Evolutionary conservation across 306 rosid genomes (phyloP), one percentile per base, ranked within the genome.

Genomic region (Chamaecrista fasciculata): DNA sequence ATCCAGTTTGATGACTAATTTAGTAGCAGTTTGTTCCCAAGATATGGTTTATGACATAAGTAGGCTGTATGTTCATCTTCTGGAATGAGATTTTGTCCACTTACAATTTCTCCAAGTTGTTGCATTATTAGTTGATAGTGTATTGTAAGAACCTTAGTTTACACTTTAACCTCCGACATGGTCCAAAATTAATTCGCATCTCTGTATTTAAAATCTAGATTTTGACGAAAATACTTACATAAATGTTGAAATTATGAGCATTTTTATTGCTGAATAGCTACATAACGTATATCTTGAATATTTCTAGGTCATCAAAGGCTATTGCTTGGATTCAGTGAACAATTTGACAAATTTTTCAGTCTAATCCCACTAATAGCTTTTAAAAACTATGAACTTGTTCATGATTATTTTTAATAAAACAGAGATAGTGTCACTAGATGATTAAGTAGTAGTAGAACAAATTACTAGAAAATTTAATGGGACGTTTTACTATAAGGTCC

Each of bases 61-160:
- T 14, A 25, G 42, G 58, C 11, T 16, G 19, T 24, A 36, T 49
- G 7, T 51, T 46, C 10, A 39, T 60, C 50, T 65, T 65, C 26
- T 59, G 49, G 39, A 78, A 49, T 48, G 55, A 28, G 47, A 6
- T 57, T n/a, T n/a, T 57, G 63, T n/a, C 15, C 16, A 40, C 42
- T 16, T 15, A 4, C 6, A 56, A n/a, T 21, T 56, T 6, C 23
- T 29, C 7, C 1, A 56, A 50, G 29, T 15, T 2, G 6, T 33
- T 39, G 51, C 20, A 34, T 26, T 14, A 24, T 31, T 58, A 47
- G 47, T 52, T 29, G 26, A 19, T 47, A 28, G 47, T 40, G 29
- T 29, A 72, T 49, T 25, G 15, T 57, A 26, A 2, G n/a, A 43
- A 44, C 6, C 63, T 1, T 18, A 24, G 21, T 16, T 15, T 8